Conservation (phyloP, 164 flowering plant genomes). For the Liquidambar formosana region DNA sequence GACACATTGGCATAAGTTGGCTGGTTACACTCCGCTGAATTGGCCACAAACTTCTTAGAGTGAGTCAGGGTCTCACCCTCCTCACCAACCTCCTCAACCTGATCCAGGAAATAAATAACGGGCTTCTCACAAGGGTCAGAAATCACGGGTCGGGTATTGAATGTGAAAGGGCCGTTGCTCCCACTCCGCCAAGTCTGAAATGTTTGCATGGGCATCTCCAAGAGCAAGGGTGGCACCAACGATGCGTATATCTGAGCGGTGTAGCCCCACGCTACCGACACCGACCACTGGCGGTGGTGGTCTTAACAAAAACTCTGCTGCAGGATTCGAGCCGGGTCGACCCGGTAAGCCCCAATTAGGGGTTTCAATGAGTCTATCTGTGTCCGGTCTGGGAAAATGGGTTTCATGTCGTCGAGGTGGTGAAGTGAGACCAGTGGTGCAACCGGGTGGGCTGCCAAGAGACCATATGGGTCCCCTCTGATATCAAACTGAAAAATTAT, state of each 20-base stretch:
- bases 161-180: constrained; percentile 41
- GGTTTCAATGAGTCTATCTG: constrained; percentile 30
- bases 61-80: constrained; percentile 27
- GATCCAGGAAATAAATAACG: constrained; percentile 32
- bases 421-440: constrained; percentile 76
- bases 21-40: constrained; percentile 21
- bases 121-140: constrained; percentile 38
- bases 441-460: constrained; percentile 70
- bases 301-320: constrained; percentile 64
- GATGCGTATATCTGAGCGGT: constrained; percentile 4
- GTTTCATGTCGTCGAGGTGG: constrained; percentile 52
- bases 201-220: constrained; percentile 40
- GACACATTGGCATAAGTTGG: constrained; percentile 17
- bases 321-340: constrained; percentile 46
- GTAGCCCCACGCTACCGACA: constrained; percentile 68
- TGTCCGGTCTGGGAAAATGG: constrained; percentile 52
- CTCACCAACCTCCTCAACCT: constrained; percentile 26
- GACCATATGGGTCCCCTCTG: constrained; percentile 58
- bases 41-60: constrained; percentile 23
- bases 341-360: constrained; percentile 31
- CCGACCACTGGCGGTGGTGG: constrained; percentile 43
- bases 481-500: constrained; percentile 56
- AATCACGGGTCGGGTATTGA: constrained; percentile 37
- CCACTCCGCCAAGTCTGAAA: constrained; percentile 53
- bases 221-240: constrained; percentile 25